phyloP scores from a whole-genome alignment of 176 grass and related monocot genomes.

The Aegilops speltoides region DNA sequence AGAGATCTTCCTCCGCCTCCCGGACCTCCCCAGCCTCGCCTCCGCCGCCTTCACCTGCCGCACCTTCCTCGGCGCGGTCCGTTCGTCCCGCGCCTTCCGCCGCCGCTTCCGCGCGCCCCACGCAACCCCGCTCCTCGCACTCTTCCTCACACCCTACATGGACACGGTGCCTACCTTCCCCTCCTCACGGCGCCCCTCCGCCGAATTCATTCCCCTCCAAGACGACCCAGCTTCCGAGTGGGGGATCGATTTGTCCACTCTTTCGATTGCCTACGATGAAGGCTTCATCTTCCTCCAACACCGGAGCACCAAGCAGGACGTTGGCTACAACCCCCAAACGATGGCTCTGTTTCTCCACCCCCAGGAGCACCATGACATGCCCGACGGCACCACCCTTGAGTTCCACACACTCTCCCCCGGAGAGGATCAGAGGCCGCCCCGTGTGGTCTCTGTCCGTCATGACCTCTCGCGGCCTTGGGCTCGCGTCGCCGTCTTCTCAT shows the following conservation, averaged over 20 bases:
- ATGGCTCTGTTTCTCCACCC: neutral
- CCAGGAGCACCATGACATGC: neutral
- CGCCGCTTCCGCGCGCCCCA: neutral
- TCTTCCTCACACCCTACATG: neutral
- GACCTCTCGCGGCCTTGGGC: neutral
- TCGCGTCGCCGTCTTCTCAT: neutral
- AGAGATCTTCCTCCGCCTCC: slow-evolving; percentile 4
- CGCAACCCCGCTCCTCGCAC: neutral
- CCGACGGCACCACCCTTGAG: neutral
- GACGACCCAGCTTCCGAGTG: too few species aligned
- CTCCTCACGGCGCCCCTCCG: neutral
- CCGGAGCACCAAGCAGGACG: neutral
- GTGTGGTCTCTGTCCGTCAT: neutral
- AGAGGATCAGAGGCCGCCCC: neutral
- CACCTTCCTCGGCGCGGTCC: neutral
- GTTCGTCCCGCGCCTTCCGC: neutral
- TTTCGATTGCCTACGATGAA: neutral
- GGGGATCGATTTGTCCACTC: neutral
- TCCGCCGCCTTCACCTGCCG: slow-evolving; percentile 7
- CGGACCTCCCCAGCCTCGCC: slow-evolving; percentile 6
- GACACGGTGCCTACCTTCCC: neutral
- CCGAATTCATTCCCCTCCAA: neutral
- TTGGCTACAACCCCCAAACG: neutral
- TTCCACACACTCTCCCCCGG: neutral
- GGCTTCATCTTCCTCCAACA: neutral